These are phyloP conservation scores for Metarhizium brunneum DNA, from an alignment of 2,329 filamentous ascomycete genomes.

Conservation along the genomic window DNA sequence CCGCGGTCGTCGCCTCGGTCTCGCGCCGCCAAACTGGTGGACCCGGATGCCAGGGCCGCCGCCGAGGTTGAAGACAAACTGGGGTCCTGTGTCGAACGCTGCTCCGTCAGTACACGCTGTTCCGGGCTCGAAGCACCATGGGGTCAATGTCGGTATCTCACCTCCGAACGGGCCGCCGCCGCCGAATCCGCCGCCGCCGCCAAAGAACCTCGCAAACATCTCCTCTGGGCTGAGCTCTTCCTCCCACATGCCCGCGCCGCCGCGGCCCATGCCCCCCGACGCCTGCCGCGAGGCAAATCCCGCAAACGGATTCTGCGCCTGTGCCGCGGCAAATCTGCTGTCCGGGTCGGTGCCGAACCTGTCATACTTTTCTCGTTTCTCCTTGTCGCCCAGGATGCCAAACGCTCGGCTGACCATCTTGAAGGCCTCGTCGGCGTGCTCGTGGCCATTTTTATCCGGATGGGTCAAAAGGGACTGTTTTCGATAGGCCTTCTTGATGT, in stretches of 20 bases:
- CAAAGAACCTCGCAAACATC: slow-evolving; percentile 95
- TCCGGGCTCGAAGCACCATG: neutral
- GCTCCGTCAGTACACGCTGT: slow-evolving; percentile 13
- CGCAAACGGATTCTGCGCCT: slow-evolving; percentile 53
- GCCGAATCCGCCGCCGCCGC: slow-evolving; percentile 46
- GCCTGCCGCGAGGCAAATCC: slow-evolving; percentile 43
- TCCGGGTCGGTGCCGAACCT: slow-evolving; percentile 88
- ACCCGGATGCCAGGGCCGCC: slow-evolving; percentile 86
- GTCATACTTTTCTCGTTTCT: slow-evolving; percentile 79
- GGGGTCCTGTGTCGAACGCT: slow-evolving; percentile 68
- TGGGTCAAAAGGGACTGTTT: slow-evolving; percentile 92
- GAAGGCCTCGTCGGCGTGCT: slow-evolving; percentile 93
- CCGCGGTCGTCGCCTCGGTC: slow-evolving; percentile 67
- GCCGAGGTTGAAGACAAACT: slow-evolving; percentile 92
- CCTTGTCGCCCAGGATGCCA: slow-evolving; percentile 82
- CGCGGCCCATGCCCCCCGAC: slow-evolving; percentile 37
- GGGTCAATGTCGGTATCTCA: slow-evolving; percentile 14
- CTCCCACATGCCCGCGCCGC: slow-evolving; percentile 60
- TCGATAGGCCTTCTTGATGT: slow-evolving; percentile 97
- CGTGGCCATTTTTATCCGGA: slow-evolving; percentile 97
- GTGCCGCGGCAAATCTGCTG: slow-evolving; percentile 63
- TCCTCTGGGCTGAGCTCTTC: slow-evolving; percentile 95
- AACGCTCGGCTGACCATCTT: slow-evolving; percentile 96
- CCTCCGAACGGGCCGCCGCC: slow-evolving; percentile 46
- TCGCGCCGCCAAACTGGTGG: slow-evolving; percentile 83